Evolutionary conservation across 208 protist species (phyloP).

Genomic region (Wallacemonas collosoma): DNA sequence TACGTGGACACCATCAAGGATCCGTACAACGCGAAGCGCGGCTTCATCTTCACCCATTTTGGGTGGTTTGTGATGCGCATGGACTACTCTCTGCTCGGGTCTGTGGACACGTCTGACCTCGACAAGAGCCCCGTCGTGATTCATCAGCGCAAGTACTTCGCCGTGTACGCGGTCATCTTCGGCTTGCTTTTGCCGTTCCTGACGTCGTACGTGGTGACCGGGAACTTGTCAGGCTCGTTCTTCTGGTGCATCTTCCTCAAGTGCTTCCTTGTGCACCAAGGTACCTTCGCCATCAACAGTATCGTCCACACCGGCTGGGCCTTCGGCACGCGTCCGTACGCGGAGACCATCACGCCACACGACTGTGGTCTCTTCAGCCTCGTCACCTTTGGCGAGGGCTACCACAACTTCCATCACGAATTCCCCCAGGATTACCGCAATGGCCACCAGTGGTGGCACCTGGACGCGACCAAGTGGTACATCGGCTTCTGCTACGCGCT

Average conservation of each 20-base stretch:
- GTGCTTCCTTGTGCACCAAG: constrained; percentile 55
- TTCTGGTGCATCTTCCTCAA: constrained; percentile 42
- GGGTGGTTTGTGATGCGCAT: constrained; percentile 73
- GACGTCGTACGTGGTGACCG: constrained; percentile 36
- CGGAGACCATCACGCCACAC: constrained; percentile 39
- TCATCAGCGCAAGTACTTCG: constrained; percentile 61
- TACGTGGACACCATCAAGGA: constrained; percentile 65
- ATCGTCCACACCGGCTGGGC: constrained; percentile 47
- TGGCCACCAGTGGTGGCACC: constrained; percentile 52
- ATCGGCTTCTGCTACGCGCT: constrained; percentile 36
- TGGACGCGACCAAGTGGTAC: constrained; percentile 66
- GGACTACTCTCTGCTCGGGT: constrained; percentile 38
- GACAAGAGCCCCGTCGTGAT: constrained; percentile 42
- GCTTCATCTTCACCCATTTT: constrained; percentile 65
- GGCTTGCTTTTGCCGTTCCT: constrained; percentile 50
- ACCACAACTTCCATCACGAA: constrained; percentile 80
- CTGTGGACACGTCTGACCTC: constrained; percentile 56
- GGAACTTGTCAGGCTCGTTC: constrained; percentile 42
- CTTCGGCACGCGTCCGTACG: constrained; percentile 31
- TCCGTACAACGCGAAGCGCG: constrained; percentile 65
- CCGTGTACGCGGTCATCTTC: constrained; percentile 41
- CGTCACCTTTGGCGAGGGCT: constrained; percentile 64
- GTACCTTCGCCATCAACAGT: constrained; percentile 73
- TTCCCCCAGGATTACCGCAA: constrained; percentile 76
- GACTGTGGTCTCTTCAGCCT: constrained; percentile 50